A percentile compares a stretch with the other conserved stretches of the same genome.
Conservation (phyloP, 1,284 basidiomycete species). For the Hemileia vastatrix region DNA sequence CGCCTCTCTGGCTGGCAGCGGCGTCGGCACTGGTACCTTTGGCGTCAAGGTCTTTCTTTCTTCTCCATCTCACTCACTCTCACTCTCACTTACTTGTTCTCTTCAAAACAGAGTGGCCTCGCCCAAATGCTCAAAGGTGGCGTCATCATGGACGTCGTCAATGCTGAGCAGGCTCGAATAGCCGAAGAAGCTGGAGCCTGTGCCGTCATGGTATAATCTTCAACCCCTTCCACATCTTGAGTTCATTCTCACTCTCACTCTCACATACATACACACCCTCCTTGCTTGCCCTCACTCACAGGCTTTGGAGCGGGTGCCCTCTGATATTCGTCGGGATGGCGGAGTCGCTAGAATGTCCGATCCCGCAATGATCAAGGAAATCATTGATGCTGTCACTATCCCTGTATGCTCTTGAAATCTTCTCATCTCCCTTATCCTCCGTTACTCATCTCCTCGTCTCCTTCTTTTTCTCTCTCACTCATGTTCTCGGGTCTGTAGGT, state of each 20-base stretch:
- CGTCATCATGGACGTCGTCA: conserved; percentile 51
- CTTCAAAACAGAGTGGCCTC: conserved; percentile 29
- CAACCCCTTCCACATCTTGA: not conserved
- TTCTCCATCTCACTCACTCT: conserved; percentile 6
- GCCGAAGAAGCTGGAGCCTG: conserved; percentile 96
- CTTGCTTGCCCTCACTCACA: conserved; percentile 3
- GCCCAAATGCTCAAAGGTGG: conserved; percentile 47
- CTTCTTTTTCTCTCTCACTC: conserved; percentile 60
- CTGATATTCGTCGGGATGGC: conserved; percentile 80
- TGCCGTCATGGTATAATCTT: conserved; percentile 73
- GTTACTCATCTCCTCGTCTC: not conserved
- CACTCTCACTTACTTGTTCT: conserved; percentile 15
- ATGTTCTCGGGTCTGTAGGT: conserved; percentile 52
- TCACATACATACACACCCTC: not conserved
- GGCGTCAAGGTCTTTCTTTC: conserved; percentile 27
- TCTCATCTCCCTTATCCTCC: conserved; percentile 47
- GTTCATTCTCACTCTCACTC: not conserved
- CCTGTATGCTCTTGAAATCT: conserved; percentile 24
- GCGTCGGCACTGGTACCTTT: conserved; percentile 27
- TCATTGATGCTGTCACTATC: conserved; percentile 54
- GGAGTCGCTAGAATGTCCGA: conserved; percentile 92
- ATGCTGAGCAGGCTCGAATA: conserved; percentile 79
- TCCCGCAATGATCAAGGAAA: conserved; percentile 92
- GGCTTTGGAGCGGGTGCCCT: conserved; percentile 72
- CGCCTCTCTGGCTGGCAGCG: conserved; percentile 12